Evolutionary conservation across 1,139 yeast species (phyloP), one percentile per base, ranked within the genome.

Genomic region (Blastobotrys buckinghamii): DNA sequence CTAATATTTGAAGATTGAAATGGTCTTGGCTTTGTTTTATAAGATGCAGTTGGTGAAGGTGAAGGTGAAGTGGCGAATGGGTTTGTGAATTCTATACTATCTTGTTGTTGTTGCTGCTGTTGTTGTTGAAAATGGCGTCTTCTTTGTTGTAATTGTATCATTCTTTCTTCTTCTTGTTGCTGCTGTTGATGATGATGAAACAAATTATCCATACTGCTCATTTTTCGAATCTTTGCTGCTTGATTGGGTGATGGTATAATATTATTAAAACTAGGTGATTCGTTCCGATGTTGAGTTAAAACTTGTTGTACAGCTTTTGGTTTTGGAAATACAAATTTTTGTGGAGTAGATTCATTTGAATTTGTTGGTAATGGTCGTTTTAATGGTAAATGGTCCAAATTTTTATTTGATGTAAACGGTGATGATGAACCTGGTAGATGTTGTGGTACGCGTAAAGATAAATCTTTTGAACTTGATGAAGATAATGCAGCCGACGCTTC

Each of bases 401-500:
- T 20, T 17, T 40, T 41, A 26, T 22, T 15, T 30, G 12, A n/a
- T 15, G 17, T 24, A 26, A 42, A 19, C 10, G 27, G 40, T 24
- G 30, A 36, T 37, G 42, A 29, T 29, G 32, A 6, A 6, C 9
- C 19, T 12, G 16, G 36, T 16, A 19, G 42, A 12, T 36, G 49
- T 19, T 42, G 39, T 17, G 50, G 29, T 22, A 38, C 47, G 38
- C 47, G 47, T 22, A n/a, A n/a, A n/a, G n/a, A n/a, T n/a, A n/a
- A n/a, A n/a, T 22, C 6, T 22, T 22, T 22, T 44, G 47, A 38
- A 17, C 38, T 29, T 4, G 32, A 30, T 15, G 32, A 38, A 5
- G 26, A 6, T 19, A 8, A 16, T 16, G 26, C 34, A 6, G 50
- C 30, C n/a, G 65, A 60, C 6, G 71, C 69, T 47, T 64, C 64